Percentiles rank a stretch among this genome's conserved stretches.
phyloP scores from a whole-genome alignment of 2,329 filamentous ascomycete genomes.

The Monascus ruber region DNA sequence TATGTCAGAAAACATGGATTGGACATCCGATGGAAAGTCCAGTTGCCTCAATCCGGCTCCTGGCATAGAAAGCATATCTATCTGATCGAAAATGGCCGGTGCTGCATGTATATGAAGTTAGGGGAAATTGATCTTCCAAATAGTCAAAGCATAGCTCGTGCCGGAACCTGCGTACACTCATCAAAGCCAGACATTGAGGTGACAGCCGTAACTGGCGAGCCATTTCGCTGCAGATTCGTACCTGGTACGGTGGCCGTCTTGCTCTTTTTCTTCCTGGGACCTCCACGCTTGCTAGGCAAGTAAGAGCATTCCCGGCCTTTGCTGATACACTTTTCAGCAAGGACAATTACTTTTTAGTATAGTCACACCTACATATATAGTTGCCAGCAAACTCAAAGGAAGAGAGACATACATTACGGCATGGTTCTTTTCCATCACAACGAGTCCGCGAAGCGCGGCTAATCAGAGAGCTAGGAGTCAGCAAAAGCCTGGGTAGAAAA shows the following conservation, averaged over 20 bases:
- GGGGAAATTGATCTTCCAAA: background rate
- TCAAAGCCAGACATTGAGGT: conserved; percentile 13
- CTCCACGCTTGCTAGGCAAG: conserved; percentile 33
- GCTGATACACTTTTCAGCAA: conserved; percentile 22
- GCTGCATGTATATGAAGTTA: conserved; percentile 5
- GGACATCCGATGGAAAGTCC: conserved; percentile 26
- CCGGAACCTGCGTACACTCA: conserved; percentile 16
- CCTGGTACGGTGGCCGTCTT: conserved; percentile 14
- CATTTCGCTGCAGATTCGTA: conserved; percentile 9
- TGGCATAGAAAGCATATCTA: conserved; percentile 29
- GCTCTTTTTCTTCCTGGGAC: conserved; percentile 31
- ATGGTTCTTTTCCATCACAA: conserved; percentile 34
- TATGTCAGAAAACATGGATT: conserved; percentile 28
- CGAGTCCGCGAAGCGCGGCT: conserved; percentile 33
- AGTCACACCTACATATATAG: background rate
- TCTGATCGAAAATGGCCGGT: conserved; percentile 28
- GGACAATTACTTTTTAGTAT: background rate
- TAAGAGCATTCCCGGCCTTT: conserved; percentile 32
- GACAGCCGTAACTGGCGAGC: conserved; percentile 8
- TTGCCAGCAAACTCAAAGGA: conserved; percentile 1
- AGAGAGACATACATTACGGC: conserved; percentile 27
- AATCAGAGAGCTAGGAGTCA: conserved; percentile 2
- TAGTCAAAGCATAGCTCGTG: background rate
- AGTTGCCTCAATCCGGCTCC: conserved; percentile 29
- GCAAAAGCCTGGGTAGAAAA: background rate